Conservation (phyloP, 768 basidiomycete species). For the Kwoniella newhampshirensis region DNA sequence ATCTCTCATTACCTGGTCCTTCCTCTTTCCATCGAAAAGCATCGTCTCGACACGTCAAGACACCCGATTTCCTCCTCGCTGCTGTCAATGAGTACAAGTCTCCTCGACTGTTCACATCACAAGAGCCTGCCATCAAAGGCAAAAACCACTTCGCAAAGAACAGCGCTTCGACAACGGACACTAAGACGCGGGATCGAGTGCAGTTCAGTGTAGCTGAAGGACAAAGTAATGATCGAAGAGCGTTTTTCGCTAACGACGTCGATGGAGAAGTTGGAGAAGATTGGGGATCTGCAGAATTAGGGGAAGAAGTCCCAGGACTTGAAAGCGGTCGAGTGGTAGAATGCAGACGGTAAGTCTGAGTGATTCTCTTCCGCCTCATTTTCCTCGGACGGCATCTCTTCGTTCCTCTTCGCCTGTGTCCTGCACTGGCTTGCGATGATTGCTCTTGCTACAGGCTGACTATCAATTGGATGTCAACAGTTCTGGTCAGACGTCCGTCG, state of each 20-base stretch:
- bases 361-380: background rate
- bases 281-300: constrained; percentile 5
- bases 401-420: no score
- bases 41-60: no score
- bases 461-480: constrained; percentile 12
- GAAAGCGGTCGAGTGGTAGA: constrained; percentile 39
- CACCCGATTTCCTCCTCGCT: no score
- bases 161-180: no score
- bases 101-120: no score
- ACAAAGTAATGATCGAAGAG: constrained; percentile 22
- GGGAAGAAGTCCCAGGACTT: constrained; percentile 16
- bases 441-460: background rate
- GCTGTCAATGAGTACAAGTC: no score
- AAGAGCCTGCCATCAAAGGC: no score
- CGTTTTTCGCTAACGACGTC: constrained; percentile 25
- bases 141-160: no score
- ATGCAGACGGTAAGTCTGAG: constrained; percentile 30
- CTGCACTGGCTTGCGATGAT: background rate
- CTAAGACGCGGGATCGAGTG: constrained; percentile 21
- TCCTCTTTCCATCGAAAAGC: no score
- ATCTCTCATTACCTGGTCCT: background rate
- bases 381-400: no score
- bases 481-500: constrained; percentile 26
- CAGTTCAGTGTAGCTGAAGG: constrained; percentile 19
- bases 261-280: constrained; percentile 21